Evolutionary conservation across 805 yeast species (phyloP).

Genomic region (Suhomyces tanzawaensis): DNA sequence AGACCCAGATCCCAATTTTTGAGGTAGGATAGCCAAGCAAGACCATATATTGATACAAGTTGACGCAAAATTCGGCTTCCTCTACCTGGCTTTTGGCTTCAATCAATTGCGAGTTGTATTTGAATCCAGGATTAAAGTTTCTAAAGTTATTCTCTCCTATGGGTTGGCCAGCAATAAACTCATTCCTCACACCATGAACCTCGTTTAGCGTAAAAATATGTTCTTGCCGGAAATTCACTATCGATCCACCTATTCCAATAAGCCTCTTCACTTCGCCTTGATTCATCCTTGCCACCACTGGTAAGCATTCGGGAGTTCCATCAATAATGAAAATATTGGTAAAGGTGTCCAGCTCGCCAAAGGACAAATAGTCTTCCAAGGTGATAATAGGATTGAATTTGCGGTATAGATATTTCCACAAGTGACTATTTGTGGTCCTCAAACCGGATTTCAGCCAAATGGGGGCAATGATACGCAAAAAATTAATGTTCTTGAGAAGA

Average conservation of each 20-base stretch:
- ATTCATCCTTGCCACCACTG: slow-evolving; percentile 5
- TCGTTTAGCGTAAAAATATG: background rate
- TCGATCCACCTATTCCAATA: slow-evolving; percentile 9
- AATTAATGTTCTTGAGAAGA: slow-evolving; percentile 2
- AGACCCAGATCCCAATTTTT: slow-evolving; percentile 41
- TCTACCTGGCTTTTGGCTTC: slow-evolving; percentile 13
- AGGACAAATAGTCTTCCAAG: slow-evolving; percentile 9
- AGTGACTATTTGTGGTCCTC: background rate
- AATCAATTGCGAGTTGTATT: slow-evolving; percentile 9
- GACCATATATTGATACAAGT: slow-evolving; percentile 46
- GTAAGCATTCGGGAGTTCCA: slow-evolving; percentile 3
- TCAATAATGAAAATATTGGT: slow-evolving; percentile 10
- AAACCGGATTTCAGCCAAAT: slow-evolving; percentile 4
- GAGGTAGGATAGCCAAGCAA: slow-evolving; percentile 40
- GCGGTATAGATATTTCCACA: slow-evolving; percentile 9
- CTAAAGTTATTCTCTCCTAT: background rate
- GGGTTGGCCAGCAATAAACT: background rate
- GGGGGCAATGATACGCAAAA: slow-evolving; percentile 6
- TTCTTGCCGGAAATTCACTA: background rate
- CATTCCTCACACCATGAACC: slow-evolving; percentile 1
- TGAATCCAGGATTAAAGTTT: slow-evolving; percentile 11
- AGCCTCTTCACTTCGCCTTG: slow-evolving; percentile 3
- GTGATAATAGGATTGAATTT: slow-evolving; percentile 9
- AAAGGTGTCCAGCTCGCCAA: background rate
- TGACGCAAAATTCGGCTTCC: slow-evolving; percentile 48